These are phyloP conservation scores for Acorus calamus DNA, from an alignment of 106 monocot genomes.

Conservation along the genomic window DNA sequence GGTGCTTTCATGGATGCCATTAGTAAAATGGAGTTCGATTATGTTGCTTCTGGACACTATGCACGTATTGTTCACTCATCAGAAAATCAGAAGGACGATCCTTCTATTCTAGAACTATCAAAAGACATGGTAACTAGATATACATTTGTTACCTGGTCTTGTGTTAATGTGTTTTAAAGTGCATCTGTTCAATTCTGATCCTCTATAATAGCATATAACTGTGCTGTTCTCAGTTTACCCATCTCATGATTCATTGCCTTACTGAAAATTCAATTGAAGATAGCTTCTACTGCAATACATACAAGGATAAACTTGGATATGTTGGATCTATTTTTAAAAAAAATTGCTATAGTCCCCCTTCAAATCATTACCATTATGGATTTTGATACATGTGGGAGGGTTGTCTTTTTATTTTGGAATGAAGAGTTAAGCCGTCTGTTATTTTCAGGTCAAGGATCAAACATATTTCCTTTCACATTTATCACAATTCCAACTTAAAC, in stretches of 20 bases:
- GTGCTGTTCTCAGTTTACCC: too few relatives aligned
- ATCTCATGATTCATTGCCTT: too few relatives aligned
- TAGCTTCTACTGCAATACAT: too few relatives aligned
- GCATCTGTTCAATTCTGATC: too few relatives aligned
- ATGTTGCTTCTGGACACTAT: slow-evolving; percentile 96
- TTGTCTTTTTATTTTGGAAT: too few relatives aligned
- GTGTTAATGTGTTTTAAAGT: too few relatives aligned
- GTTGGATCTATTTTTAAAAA: neutral
- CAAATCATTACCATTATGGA: too few relatives aligned
- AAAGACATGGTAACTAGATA: slow-evolving; percentile 54
- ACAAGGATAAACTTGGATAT: too few relatives aligned
- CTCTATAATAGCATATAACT: too few relatives aligned
- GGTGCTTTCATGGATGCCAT: slow-evolving; percentile 90
- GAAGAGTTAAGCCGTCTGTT: neutral
- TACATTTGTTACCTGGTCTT: neutral
- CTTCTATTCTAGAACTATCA: slow-evolving; percentile 73
- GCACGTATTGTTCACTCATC: slow-evolving; percentile 59
- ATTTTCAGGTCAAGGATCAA: slow-evolving; percentile 94
- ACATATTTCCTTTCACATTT: slow-evolving; percentile 98
- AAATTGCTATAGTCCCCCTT: neutral
- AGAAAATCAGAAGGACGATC: slow-evolving; percentile 11
- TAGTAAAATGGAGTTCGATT: slow-evolving; percentile 76
- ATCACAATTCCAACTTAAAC: slow-evolving; percentile 70
- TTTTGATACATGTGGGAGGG: too few relatives aligned
- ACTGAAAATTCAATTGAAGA: too few relatives aligned